Conservation (phyloP, 495 filamentous ascomycete genomes). For the Elasticomyces elasticus region DNA sequence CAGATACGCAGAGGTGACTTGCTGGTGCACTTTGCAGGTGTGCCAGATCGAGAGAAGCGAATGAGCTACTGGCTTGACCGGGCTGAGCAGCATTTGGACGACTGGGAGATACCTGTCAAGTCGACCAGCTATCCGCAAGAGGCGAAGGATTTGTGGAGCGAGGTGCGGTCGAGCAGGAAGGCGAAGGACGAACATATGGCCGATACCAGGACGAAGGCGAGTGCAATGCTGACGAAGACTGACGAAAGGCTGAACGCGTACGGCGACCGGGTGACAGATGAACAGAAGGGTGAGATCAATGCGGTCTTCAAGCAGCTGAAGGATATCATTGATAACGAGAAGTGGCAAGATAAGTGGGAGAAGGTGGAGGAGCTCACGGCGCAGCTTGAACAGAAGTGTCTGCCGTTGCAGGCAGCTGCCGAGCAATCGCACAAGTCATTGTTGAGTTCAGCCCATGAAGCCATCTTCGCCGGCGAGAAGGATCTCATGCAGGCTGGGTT, state of each 20-base stretch:
- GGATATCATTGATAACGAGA: neutral
- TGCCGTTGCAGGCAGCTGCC: neutral
- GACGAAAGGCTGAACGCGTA: slow-evolving; percentile 17
- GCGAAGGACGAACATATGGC: slow-evolving; percentile 3
- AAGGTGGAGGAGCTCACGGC: slow-evolving; percentile 3
- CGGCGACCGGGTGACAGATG: slow-evolving; percentile 12
- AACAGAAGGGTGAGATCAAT: slow-evolving; percentile 9
- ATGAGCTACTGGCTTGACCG: slow-evolving; percentile 29
- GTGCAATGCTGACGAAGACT: slow-evolving; percentile 17
- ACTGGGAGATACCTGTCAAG: slow-evolving; percentile 33
- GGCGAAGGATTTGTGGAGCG: slow-evolving; percentile 31
- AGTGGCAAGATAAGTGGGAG: slow-evolving; percentile 11
- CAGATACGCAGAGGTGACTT: slow-evolving; percentile 30
- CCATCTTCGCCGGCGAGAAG: slow-evolving; percentile 15
- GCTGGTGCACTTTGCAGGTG: slow-evolving; percentile 33
- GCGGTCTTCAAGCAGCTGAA: slow-evolving; percentile 3
- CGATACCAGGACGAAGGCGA: slow-evolving; percentile 13
- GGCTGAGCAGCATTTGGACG: slow-evolving; percentile 32
- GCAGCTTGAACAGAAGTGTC: neutral
- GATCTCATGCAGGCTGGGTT: slow-evolving; percentile 3
- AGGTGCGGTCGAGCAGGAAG: slow-evolving; percentile 17
- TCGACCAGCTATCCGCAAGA: slow-evolving; percentile 32
- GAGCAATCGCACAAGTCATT: neutral
- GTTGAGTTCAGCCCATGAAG: slow-evolving; percentile 7
- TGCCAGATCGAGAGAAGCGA: slow-evolving; percentile 23